Base-by-base conservation (phyloP, 257 asterid species). In the Gentiana macrophylla region DNA sequence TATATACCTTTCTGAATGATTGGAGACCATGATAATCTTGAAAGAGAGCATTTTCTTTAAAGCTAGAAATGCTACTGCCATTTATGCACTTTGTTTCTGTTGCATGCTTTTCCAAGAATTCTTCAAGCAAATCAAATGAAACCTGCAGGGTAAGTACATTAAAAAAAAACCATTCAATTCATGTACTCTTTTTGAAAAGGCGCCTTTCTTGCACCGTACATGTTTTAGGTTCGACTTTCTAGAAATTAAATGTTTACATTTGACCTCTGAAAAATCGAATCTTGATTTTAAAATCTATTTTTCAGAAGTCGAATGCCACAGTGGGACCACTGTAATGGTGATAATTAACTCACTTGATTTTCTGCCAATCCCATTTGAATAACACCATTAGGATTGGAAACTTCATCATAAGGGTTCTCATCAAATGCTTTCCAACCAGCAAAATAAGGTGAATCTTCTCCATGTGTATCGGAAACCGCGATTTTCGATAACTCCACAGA, bases 391-490 rank as follows among this genome's bases (percentile, higher is more conserved):
- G 97, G 91, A 49, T 90, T 90, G 13, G 33, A 24, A 0, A 53
- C 0, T 63, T 80, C 86, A 60, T 90, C 67, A 55, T 84, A 90
- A 37, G 96, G 94, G 65, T 90, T 53, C 38, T 86, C 86, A 60
- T 89, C 95, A 34, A 85, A 89, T 0, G 97, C 94, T 70, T 83
- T 89, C 97, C 97, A 89, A 6, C 97, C 97, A 12, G 95, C 95
- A 68, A 89, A 89, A 37, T 89, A 89, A 0, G 97, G 94, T 9
- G 97, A 89, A 51, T 89, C 80, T 61, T 89, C 97, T 35, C 97
- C 97, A 45, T 89, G 97, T 37, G 95, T 81, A 35, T 89, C 79
- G 6, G 95, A 83, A 33, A 59, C 75, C 3, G 94, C 97, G 11
- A 90, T 46, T 63, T 61, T 76, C 1, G 96, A 90, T 12, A 90